Evolutionary conservation across 192 early-diverging fungal genomes (phyloP).

Genomic region (Paraglomus brasilianum): DNA sequence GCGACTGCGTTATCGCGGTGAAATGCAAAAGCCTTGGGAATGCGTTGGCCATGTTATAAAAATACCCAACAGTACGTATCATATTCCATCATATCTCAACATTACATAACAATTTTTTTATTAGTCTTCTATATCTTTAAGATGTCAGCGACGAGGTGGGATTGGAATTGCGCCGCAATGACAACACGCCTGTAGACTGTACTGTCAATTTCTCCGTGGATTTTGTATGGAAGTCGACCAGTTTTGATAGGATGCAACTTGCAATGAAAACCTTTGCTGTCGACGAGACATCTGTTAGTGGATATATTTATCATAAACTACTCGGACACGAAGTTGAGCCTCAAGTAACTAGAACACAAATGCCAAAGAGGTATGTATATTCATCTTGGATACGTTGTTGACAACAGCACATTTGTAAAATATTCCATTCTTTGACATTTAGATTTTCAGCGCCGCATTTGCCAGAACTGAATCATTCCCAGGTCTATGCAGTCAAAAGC

Average conservation of each 20-base stretch:
- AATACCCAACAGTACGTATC: constrained; percentile 81
- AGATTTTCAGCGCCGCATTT: constrained; percentile 88
- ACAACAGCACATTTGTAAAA: too few relatives aligned
- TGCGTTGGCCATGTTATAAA: constrained; percentile 91
- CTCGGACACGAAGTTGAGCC: constrained; percentile 95
- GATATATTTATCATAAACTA: constrained; percentile 92
- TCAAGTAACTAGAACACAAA: constrained; percentile 71
- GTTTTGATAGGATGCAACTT: constrained; percentile 95
- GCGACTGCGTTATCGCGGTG: constrained; percentile 81
- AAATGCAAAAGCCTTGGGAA: constrained; percentile 83
- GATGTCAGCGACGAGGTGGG: constrained; percentile 92
- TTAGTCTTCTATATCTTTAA: constrained; percentile 23
- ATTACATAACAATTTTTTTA: background rate
- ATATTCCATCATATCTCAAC: background rate
- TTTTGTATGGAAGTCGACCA: constrained; percentile 98
- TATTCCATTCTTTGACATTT: background rate
- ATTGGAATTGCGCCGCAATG: constrained; percentile 73
- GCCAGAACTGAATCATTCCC: constrained; percentile 96
- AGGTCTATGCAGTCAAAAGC: constrained; percentile 91
- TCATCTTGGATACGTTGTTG: too few relatives aligned
- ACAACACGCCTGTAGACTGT: constrained; percentile 73
- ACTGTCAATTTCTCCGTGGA: constrained; percentile 93
- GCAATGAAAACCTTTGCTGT: constrained; percentile 97
- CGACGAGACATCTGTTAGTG: constrained; percentile 90
- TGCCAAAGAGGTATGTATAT: constrained; percentile 67